These are phyloP conservation scores for Borealophlyctis nickersoniae DNA, from an alignment of 192 early-diverging fungal species.

Conservation along the genomic window DNA sequence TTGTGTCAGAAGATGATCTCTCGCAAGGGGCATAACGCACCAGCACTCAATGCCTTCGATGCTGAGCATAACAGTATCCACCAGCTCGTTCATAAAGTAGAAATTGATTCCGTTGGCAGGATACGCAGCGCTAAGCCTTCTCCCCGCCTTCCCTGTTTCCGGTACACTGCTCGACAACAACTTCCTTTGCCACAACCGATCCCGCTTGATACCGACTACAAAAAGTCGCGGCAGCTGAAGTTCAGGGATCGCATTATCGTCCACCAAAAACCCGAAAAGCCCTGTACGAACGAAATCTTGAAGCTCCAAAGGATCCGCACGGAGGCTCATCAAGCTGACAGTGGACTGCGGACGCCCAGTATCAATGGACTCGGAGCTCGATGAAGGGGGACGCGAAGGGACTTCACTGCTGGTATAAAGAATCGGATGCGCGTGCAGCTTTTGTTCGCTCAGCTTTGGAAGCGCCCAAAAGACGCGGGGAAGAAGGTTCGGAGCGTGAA, in stretches of 20 bases:
- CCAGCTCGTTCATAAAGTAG: conserved; percentile 37
- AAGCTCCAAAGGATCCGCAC: conserved; percentile 7
- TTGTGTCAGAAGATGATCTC: no score
- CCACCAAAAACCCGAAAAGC: conserved; percentile 55
- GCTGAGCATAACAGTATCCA: conserved; percentile 25
- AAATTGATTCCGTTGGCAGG: conserved; percentile 13
- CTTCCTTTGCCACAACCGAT: conserved; percentile 56
- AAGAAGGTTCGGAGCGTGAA: conserved; percentile 64
- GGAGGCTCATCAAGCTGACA: conserved; percentile 5
- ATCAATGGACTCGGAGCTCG: conserved; percentile 3
- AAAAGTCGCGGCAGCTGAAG: conserved; percentile 58
- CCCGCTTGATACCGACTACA: conserved; percentile 75
- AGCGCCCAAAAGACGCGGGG: conserved; percentile 76
- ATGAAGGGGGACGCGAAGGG: background rate
- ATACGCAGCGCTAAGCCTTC: no score
- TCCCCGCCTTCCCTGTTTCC: conserved; percentile 1
- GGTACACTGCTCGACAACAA: conserved; percentile 8
- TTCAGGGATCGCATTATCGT: conserved; percentile 18
- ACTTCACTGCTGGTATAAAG: conserved; percentile 26
- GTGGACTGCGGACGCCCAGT: background rate
- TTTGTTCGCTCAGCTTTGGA: conserved; percentile 68
- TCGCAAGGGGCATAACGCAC: no score
- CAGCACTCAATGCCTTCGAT: conserved; percentile 29
- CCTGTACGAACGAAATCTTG: conserved; percentile 72
- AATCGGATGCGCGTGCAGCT: conserved; percentile 66